phyloP scores from a whole-genome alignment of 1,284 basidiomycete species.

The Leccinum holopus region DNA sequence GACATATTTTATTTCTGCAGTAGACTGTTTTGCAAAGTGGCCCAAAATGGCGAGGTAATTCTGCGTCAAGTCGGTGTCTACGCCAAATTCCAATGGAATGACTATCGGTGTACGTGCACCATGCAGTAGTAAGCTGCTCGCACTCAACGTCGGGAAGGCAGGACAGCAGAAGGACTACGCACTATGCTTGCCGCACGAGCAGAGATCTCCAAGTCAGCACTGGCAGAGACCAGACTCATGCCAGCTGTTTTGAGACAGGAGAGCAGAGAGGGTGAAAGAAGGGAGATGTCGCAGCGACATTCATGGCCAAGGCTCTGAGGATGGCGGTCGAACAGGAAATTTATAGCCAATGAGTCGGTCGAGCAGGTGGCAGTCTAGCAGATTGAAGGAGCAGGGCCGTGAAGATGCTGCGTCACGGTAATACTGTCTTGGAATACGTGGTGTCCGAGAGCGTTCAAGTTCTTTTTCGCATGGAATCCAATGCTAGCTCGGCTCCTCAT shows the following conservation, averaged over 20 bases:
- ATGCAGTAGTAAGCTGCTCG: constrained; percentile 79
- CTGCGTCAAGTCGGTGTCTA: constrained; percentile 68
- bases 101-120: constrained; percentile 91
- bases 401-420: no score
- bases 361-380: no score
- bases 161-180: constrained; percentile 33
- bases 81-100: constrained; percentile 59
- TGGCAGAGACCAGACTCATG: constrained; percentile 54
- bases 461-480: no score
- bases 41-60: constrained; percentile 72
- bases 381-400: no score
- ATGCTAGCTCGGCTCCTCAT: no score
- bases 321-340: constrained; percentile 46
- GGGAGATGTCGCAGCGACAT: constrained; percentile 83
- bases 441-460: no score
- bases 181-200: constrained; percentile 84
- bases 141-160: not conserved
- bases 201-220: constrained; percentile 77
- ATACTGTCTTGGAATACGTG: no score
- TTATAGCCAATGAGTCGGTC: no score
- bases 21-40: constrained; percentile 67
- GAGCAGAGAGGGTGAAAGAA: constrained; percentile 80
- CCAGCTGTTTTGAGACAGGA: constrained; percentile 64
- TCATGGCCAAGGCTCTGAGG: constrained; percentile 85
- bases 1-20: constrained; percentile 41